Base-by-base conservation (phyloP, 768 basidiomycete genomes). In the Collybia nuda region DNA sequence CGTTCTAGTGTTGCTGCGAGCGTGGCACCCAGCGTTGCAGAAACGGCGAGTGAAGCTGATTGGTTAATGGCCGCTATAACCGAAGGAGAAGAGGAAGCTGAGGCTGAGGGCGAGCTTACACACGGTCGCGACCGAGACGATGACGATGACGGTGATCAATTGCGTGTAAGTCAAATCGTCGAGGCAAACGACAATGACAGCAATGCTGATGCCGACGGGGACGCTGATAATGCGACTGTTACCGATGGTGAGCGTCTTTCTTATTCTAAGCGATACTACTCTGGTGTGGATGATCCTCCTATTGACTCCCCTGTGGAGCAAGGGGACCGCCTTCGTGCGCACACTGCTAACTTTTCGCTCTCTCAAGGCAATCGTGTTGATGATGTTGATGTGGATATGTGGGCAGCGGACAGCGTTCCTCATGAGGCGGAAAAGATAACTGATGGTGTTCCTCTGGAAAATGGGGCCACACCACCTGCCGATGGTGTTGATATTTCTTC, bases 11-110 rank as follows among this genome's bases (percentile, higher is more conserved):
- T 79, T 48, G 73, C 80, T 50, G 72, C 76, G 50, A 81, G 81
- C 72, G 79, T 74, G 52, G 75, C 80, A 44, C 82, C 81, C 40
- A 90, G 87, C 59, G 80, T 77, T 48, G 81, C 88, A 44, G 86
- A 88, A 57, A 85, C 86, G 44, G 77, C 81, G 28, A 89, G 87
- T 67, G 90, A 92, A 66, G 85, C 76, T 47, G 90, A 92, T 68
- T 92, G 90, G 90, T 75, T 91, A 38, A 91, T 92, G 90, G 90
- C 88, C 64, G 89, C 90, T 45, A 92, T 91, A 59, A 84, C 78
- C 50, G 86, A 85, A 64, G 85, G 80, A 58, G 85, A 84, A 59
- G 83, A 73, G 50, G 85, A 82, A 51, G 77, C 64, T n/a, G 75
- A 73, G 48, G 62, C 68, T n/a, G 71, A 63, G n/a, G 61, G 59